A percentile compares a stretch with the other conserved stretches of the same genome.
phyloP scores from a whole-genome alignment of 176 grass and related monocot species.

The Typha latifolia region DNA sequence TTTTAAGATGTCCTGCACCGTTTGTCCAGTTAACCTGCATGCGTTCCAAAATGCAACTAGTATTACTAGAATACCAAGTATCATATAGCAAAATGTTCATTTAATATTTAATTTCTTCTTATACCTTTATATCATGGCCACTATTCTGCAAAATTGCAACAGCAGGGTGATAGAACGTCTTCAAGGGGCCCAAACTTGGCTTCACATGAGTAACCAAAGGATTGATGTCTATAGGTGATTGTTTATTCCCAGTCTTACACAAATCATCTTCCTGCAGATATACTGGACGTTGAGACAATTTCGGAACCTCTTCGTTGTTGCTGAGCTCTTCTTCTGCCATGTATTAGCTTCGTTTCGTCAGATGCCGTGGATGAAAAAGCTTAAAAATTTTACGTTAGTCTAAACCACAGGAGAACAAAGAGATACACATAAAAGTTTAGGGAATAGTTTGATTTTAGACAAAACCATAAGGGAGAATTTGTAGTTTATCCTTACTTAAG shows the following conservation, averaged over 20 bases:
- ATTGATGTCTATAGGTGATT: slow-evolving; percentile 8
- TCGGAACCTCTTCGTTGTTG: background rate
- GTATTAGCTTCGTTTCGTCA: no score
- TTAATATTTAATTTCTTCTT: background rate
- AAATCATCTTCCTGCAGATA: background rate
- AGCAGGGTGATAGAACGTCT: background rate
- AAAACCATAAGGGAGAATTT: no score
- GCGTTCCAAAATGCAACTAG: no score
- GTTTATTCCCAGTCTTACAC: background rate
- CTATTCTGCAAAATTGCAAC: background rate
- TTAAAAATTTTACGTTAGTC: no score
- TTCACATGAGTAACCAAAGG: background rate
- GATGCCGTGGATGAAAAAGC: no score
- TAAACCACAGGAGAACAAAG: no score
- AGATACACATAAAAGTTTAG: no score
- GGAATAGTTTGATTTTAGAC: no score
- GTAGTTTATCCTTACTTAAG: no score
- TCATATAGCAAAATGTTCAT: background rate
- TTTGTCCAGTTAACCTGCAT: slow-evolving; percentile 11
- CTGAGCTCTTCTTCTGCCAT: background rate
- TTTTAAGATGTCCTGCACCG: background rate
- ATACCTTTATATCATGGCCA: slow-evolving; percentile 8
- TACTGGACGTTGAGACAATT: background rate
- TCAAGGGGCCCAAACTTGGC: background rate
- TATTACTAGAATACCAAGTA: no score